Conservation (phyloP, 805 yeast species). For the Zygotorulaspora florentina region DNA sequence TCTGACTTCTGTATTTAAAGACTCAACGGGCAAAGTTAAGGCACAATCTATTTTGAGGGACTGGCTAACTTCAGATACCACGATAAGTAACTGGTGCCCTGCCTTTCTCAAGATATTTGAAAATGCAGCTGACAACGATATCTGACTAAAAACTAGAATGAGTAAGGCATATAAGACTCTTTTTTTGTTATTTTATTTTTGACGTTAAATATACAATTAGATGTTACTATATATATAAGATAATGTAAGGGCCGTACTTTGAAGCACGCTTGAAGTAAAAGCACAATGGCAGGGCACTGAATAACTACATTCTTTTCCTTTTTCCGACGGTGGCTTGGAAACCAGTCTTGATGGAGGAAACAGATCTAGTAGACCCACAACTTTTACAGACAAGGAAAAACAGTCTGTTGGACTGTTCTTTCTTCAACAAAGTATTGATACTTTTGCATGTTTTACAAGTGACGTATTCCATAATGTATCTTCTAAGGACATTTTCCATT, state of each 20-base stretch:
- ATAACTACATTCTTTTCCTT: slow-evolving; percentile 58
- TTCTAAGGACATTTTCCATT: slow-evolving; percentile 91
- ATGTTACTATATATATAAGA: slow-evolving; percentile 15
- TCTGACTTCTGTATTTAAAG: slow-evolving; percentile 25
- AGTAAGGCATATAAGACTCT: slow-evolving; percentile 31
- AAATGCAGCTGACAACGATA: slow-evolving; percentile 15
- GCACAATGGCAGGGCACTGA: not conserved
- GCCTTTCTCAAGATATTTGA: slow-evolving; percentile 58
- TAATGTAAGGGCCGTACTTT: not conserved
- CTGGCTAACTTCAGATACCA: slow-evolving; percentile 55
- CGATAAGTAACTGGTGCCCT: slow-evolving; percentile 61
- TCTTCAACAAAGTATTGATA: slow-evolving; percentile 90
- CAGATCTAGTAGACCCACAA: slow-evolving; percentile 97
- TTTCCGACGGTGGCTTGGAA: slow-evolving; percentile 97
- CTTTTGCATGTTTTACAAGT: slow-evolving; percentile 99
- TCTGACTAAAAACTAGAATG: slow-evolving; percentile 5
- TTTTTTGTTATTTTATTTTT: slow-evolving; percentile 15
- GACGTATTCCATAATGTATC: slow-evolving; percentile 95
- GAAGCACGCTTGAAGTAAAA: not conserved
- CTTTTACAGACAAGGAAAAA: slow-evolving; percentile 97
- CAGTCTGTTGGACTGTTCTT: slow-evolving; percentile 93
- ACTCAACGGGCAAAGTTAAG: slow-evolving; percentile 20
- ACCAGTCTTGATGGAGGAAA: slow-evolving; percentile 96
- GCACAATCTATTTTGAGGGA: slow-evolving; percentile 40
- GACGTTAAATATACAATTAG: not conserved